Conservation (phyloP, 2,329 filamentous ascomycete species). For the Zymoseptoria crescenta region DNA sequence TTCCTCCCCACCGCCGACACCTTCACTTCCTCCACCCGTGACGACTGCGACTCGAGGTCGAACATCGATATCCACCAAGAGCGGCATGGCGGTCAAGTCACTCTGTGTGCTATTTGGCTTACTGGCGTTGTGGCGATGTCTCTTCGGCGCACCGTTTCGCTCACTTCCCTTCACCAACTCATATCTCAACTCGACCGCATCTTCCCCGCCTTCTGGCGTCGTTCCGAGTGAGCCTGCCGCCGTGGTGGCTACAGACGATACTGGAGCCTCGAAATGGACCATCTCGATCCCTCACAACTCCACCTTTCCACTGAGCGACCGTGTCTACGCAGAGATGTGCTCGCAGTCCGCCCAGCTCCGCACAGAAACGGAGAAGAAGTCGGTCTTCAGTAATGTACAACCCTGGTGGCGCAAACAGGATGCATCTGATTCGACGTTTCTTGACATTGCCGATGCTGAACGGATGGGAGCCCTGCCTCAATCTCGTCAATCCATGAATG, state of each 20-base stretch:
- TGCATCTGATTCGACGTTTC: constrained; percentile 57
- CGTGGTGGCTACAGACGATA: constrained; percentile 58
- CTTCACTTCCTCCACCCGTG: constrained; percentile 17
- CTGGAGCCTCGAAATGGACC: constrained; percentile 66
- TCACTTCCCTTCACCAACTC: constrained; percentile 24
- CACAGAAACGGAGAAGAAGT: constrained; percentile 24
- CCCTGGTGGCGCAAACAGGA: constrained; percentile 46
- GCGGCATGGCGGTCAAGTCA: constrained; percentile 8
- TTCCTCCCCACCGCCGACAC: constrained; percentile 17
- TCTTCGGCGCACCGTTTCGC: constrained; percentile 8
- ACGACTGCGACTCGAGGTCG: constrained; percentile 15
- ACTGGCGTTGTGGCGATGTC: constrained; percentile 12
- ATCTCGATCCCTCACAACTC: constrained; percentile 64
- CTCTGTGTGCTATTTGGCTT: constrained; percentile 12
- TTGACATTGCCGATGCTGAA: constrained; percentile 69
- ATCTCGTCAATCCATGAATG: constrained; percentile 27
- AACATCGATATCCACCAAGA: constrained; percentile 1
- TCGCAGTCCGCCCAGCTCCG: constrained; percentile 43
- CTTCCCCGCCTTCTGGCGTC: constrained; percentile 41
- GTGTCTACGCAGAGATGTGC: constrained; percentile 64
- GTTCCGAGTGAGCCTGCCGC: constrained; percentile 68
- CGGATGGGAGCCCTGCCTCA: constrained; percentile 49
- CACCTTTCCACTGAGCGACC: constrained; percentile 58
- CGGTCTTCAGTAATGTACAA: constrained; percentile 16
- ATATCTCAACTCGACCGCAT: constrained; percentile 1